Conservation (phyloP, 2,329 filamentous ascomycete genomes). For the Aaosphaeria pasadenensis region DNA sequence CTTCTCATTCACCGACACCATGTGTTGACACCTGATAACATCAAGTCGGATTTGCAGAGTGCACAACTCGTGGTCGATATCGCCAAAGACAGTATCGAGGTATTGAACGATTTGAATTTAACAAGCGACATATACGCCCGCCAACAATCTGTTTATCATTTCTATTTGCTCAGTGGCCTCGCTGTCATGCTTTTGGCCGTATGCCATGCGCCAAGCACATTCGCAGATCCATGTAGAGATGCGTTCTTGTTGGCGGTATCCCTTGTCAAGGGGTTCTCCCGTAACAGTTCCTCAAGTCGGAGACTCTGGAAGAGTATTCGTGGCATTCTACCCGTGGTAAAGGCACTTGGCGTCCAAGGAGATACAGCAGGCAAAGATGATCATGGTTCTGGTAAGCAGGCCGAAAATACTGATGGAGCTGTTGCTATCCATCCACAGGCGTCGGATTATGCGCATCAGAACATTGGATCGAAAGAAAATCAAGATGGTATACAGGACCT, state of each 20-base stretch:
- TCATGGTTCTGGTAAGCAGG: neutral
- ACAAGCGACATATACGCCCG: conserved; percentile 18
- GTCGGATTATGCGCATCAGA: neutral
- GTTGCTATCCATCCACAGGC: neutral
- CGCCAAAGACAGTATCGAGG: conserved; percentile 16
- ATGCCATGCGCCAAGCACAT: conserved; percentile 15
- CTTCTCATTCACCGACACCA: conserved; percentile 16
- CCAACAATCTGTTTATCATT: conserved; percentile 16
- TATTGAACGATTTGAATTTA: conserved; percentile 15
- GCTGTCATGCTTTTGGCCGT: conserved; percentile 16
- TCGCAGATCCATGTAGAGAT: conserved; percentile 13
- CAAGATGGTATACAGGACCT: neutral
- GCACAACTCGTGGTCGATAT: conserved; percentile 14
- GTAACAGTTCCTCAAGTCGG: conserved; percentile 13
- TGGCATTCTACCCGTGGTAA: conserved; percentile 13
- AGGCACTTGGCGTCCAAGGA: conserved; percentile 5
- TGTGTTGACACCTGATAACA: conserved; percentile 15
- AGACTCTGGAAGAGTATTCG: conserved; percentile 18
- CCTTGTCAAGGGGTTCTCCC: conserved; percentile 17
- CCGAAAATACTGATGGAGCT: neutral
- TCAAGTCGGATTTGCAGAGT: conserved; percentile 8
- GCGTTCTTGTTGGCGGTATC: conserved; percentile 15
- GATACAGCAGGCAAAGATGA: neutral
- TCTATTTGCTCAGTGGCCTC: conserved; percentile 16
- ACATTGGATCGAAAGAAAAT: neutral